These are phyloP conservation scores for Coprinopsis cinerea DNA, from an alignment of 768 basidiomycete species.

Conservation along the genomic window DNA sequence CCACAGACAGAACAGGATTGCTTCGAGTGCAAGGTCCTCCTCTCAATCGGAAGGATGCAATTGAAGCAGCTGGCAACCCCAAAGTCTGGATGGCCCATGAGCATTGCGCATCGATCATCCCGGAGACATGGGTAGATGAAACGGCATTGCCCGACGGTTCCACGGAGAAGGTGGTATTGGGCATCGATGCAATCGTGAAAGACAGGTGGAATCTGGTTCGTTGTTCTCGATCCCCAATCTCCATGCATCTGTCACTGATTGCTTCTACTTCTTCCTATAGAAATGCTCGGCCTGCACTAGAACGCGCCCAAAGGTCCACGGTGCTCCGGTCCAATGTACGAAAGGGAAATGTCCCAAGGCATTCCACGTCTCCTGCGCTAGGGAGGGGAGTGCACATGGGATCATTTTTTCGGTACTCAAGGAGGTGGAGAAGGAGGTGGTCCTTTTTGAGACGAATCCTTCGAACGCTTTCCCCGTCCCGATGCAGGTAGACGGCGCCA, in stretches of 20 bases:
- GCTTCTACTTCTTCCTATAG: slow-evolving; percentile 43
- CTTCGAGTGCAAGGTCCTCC: slow-evolving; percentile 69
- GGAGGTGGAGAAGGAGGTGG: slow-evolving; percentile 78
- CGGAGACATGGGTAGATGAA: slow-evolving; percentile 89
- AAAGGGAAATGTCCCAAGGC: slow-evolving; percentile 92
- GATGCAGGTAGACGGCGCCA: slow-evolving; percentile 35
- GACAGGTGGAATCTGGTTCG: slow-evolving; percentile 90
- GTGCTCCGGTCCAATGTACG: slow-evolving; percentile 86
- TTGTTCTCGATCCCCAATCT: slow-evolving; percentile 9
- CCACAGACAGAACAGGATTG: slow-evolving; percentile 45
- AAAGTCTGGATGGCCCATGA: slow-evolving; percentile 74
- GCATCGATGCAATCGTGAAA: slow-evolving; percentile 83
- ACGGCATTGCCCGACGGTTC: slow-evolving; percentile 37
- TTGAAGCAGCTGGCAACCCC: slow-evolving; percentile 40
- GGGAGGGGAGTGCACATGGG: slow-evolving; percentile 43
- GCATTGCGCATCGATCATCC: slow-evolving; percentile 72
- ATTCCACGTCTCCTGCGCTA: slow-evolving; percentile 90
- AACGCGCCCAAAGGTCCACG: slow-evolving; percentile 57
- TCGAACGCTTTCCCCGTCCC: slow-evolving; percentile 8
- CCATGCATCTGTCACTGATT: background rate
- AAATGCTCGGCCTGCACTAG: slow-evolving; percentile 90
- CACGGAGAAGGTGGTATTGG: slow-evolving; percentile 61
- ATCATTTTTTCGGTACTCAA: slow-evolving; percentile 57
- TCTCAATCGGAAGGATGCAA: slow-evolving; percentile 42
- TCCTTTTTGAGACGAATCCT: slow-evolving; percentile 43